phyloP scores from a whole-genome alignment of 805 yeast genomes.

The Wickerhamiella spandovensis region DNA sequence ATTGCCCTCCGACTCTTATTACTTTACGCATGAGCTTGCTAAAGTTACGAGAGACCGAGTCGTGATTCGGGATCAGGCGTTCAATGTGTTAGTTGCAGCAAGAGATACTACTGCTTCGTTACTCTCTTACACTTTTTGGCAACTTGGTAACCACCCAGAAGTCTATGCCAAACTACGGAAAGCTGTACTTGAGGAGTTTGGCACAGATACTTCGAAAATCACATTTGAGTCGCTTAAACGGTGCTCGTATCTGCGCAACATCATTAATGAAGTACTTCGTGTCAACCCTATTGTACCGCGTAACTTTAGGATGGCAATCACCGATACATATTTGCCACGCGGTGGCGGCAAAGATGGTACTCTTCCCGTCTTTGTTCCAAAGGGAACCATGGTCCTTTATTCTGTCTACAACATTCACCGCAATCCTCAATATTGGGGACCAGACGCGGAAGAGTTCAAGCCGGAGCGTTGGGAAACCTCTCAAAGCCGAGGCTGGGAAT shows the following conservation, averaged over 20 bases:
- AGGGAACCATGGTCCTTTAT: constrained; percentile 29
- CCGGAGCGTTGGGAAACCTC: constrained; percentile 33
- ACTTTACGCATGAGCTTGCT: constrained; percentile 33
- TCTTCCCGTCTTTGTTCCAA: constrained; percentile 28
- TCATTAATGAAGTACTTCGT: constrained; percentile 33
- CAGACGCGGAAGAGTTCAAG: constrained; percentile 28
- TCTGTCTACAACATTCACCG: constrained; percentile 29
- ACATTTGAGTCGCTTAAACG: constrained; percentile 33
- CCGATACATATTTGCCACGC: constrained; percentile 32
- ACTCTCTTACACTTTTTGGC: constrained; percentile 30
- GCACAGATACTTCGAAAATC: constrained; percentile 15
- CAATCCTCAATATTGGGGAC: constrained; percentile 26
- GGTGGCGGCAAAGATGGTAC: constrained; percentile 32
- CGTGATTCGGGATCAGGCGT: constrained; percentile 33
- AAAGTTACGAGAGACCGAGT: constrained; percentile 32
- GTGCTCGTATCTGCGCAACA: constrained; percentile 31
- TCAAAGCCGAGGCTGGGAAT: constrained; percentile 29
- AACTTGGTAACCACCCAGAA: constrained; percentile 30
- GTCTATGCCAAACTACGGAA: constrained; percentile 27
- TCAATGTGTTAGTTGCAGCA: constrained; percentile 36
- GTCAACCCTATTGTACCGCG: constrained; percentile 36
- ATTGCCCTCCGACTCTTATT: constrained; percentile 24
- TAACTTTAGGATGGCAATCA: constrained; percentile 30
- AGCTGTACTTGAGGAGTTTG: constrained; percentile 13
- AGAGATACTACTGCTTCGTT: constrained; percentile 39